phyloP scores from a whole-genome alignment of 176 grass and related monocot species.

The Cenchrus americanus region DNA sequence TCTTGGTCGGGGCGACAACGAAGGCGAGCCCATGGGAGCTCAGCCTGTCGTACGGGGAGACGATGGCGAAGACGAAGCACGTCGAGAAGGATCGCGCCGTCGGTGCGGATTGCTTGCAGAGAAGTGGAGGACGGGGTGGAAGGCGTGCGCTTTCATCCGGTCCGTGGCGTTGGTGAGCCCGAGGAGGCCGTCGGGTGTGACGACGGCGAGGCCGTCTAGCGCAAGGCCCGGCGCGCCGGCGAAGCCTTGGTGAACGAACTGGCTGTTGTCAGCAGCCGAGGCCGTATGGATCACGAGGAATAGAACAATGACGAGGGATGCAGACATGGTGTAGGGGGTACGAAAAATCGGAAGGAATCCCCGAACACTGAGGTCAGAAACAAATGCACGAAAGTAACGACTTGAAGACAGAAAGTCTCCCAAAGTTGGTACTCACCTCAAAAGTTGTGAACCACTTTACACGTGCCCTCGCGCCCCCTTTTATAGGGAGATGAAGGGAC shows the following conservation, averaged over 20 bases:
- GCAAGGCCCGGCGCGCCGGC: background rate
- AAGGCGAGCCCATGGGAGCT: constrained; percentile 24
- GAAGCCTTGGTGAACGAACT: constrained; percentile 30
- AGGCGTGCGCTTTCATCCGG: constrained; percentile 16
- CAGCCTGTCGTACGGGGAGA: background rate
- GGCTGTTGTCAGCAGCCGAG: background rate
- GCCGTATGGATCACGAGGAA: background rate
- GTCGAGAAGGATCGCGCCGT: background rate
- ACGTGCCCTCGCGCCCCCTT: too few relatives aligned
- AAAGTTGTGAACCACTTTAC: too few relatives aligned
- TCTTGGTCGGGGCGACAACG: constrained; percentile 23
- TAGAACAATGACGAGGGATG: background rate
- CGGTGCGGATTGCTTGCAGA: background rate
- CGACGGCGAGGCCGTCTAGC: constrained; percentile 22
- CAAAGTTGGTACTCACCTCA: too few relatives aligned
- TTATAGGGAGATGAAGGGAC: too few relatives aligned
- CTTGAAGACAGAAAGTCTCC: too few relatives aligned
- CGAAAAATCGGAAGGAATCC: too few relatives aligned
- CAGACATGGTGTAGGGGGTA: too few relatives aligned
- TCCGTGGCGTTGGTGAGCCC: constrained; percentile 31
- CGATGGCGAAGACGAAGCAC: constrained; percentile 13
- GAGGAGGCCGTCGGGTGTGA: constrained; percentile 20
- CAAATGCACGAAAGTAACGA: too few relatives aligned
- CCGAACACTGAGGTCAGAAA: too few relatives aligned
- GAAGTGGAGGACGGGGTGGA: constrained; percentile 28